These are phyloP conservation scores for Trematosphaeria pertusa DNA, from an alignment of 2,329 filamentous ascomycete species.

Conservation along the genomic window DNA sequence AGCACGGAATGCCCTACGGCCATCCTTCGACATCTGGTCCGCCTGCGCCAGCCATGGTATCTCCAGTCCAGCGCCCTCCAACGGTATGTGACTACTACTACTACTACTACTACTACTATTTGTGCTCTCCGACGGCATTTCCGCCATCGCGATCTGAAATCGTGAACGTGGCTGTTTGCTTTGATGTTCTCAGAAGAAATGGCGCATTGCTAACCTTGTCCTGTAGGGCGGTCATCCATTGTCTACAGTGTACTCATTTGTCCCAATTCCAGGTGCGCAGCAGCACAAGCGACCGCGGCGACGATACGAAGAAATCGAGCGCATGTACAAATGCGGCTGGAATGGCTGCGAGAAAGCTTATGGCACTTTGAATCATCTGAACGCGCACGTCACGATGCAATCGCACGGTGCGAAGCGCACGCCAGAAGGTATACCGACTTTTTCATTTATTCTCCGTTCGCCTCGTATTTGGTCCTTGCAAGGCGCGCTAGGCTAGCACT, in stretches of 20 bases:
- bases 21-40: constrained; percentile 66
- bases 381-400: constrained; percentile 99
- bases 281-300: constrained; percentile 95
- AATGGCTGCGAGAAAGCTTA: constrained; percentile 99
- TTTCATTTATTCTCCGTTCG: constrained; percentile 12
- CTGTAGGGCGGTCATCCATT: constrained; percentile 59
- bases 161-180: no score
- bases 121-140: no score
- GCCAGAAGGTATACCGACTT: constrained; percentile 80
- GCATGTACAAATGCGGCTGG: constrained; percentile 99
- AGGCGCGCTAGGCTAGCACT: constrained; percentile 42
- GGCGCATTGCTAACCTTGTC: constrained; percentile 3
- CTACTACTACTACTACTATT: not conserved
- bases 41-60: constrained; percentile 63
- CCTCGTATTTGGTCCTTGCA: constrained; percentile 29
- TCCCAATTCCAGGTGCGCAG: constrained; percentile 94
- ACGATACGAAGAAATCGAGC: constrained; percentile 97
- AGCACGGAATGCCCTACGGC: constrained; percentile 52
- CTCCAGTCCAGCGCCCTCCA: constrained; percentile 66
- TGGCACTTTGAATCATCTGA: constrained; percentile 94
- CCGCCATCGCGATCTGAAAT: no score
- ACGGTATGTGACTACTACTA: constrained; percentile 59
- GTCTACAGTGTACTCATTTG: constrained; percentile 94
- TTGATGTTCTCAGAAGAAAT: no score
- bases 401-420: constrained; percentile 93